Evolutionary conservation across 2,329 filamentous ascomycete species (phyloP), one percentile per base, ranked within the genome.

Genomic region (Calonectria henricotiae): DNA sequence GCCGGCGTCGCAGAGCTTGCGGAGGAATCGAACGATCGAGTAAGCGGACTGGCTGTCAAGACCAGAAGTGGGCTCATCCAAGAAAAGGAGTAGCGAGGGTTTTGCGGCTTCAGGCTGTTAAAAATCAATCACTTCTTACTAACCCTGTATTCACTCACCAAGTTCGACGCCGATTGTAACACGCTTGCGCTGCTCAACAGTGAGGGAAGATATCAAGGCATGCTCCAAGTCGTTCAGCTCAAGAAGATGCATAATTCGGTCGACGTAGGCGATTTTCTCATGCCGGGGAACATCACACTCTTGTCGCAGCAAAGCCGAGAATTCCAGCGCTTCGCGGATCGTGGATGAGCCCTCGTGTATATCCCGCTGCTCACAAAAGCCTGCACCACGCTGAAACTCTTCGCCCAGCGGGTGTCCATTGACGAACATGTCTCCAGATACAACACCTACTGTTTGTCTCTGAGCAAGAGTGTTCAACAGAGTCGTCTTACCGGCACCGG

Each of bases 401-500:
- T 87, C 87, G 67, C 93, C 91, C 35, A 92, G 88, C 51, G 88
- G 88, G 37, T 86, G 86, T 9, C 92, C 92, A 74, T 94, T 91
- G 11, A 94, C 91, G n/a, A 94, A 82, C 87, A 95, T 93, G 70
- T 93, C 89, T 60, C 93, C 93, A 12, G 86, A 86, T 32, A 95
- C 90, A 27, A 93, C 90, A 12, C 93, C 93, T 85, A 93, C 86
- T 25, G 85, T 90, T 79, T 94, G 91, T 5, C 93, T 89, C 77
- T 95, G 92, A 0, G 93, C 90, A 3, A 89, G 79, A 0, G 92
- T 94, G 80, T 96, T 94, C n/a, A 97, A 85, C 0, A 96, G 83
- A 0, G 94, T 96, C 0, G 93, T 95, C 83, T 96, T 96, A 20
- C 94, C 94, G 8, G 94, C 94, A 58, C 93, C 93, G 8, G 90